Evolutionary conservation across 768 basidiomycete species (phyloP).

Genomic region (Mycena pura): DNA sequence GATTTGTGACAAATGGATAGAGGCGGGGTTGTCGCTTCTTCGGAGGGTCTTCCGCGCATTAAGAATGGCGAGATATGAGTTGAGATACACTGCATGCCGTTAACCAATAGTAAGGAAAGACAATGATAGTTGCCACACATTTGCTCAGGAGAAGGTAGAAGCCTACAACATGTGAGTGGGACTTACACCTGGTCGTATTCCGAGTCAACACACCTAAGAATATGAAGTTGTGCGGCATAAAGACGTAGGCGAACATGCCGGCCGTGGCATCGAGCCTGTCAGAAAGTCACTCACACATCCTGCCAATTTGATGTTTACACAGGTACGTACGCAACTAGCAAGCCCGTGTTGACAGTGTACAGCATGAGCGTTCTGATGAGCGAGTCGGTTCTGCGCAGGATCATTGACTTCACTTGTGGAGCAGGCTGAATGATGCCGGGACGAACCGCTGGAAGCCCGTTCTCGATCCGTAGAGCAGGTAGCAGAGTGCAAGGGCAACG

Average conservation of each 20-base stretch:
- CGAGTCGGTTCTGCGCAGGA: conserved; percentile 52
- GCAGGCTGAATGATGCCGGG: not conserved
- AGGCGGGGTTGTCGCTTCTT: conserved; percentile 42
- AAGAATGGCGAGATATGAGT: conserved; percentile 62
- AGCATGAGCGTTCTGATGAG: conserved; percentile 54
- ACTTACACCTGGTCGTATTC: not conserved
- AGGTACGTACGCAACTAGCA: conserved; percentile 48
- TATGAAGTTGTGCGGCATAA: conserved; percentile 62
- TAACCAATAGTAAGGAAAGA: not conserved
- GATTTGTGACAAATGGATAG: conserved; percentile 51
- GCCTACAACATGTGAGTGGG: conserved; percentile 27
- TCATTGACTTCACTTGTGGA: not conserved
- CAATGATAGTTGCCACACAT: conserved; percentile 40
- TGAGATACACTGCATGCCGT: conserved; percentile 54
- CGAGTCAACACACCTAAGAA: conserved; percentile 48
- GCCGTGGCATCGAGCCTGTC: conserved; percentile 52
- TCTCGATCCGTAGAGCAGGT: conserved; percentile 52
- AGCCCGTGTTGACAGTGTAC: conserved; percentile 63
- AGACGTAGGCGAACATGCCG: conserved; percentile 53
- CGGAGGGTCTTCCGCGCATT: conserved; percentile 54
- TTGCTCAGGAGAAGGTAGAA: conserved; percentile 62
- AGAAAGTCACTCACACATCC: not conserved
- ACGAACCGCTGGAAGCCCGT: conserved; percentile 58
- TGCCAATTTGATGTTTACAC: conserved; percentile 14
- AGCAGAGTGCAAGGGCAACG: conserved; percentile 57